Percentiles rank a stretch among this genome's conserved stretches.
phyloP scores from a whole-genome alignment of 2,329 filamentous ascomycete genomes.

The Fusarium pseudonygamai region DNA sequence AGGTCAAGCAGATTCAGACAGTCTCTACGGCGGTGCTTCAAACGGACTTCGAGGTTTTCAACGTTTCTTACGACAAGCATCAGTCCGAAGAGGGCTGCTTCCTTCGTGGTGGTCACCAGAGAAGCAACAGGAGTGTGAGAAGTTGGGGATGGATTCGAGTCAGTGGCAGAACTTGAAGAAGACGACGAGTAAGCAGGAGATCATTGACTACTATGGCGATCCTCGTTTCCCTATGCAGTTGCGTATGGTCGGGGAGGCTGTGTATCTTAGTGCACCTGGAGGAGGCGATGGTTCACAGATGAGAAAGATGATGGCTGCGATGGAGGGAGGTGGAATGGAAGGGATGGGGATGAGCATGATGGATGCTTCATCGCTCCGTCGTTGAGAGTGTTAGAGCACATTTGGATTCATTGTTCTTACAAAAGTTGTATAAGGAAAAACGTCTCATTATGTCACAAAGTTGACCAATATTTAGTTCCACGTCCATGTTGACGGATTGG shows the following conservation, averaged over 20 bases:
- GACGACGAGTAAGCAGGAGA: constrained; percentile 46
- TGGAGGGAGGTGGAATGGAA: constrained; percentile 26
- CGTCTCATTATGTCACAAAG: not conserved
- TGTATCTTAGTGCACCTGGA: constrained; percentile 47
- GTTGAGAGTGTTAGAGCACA: not conserved
- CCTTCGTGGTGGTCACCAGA: constrained; percentile 56
- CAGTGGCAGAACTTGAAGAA: constrained; percentile 40
- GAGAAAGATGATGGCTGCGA: constrained; percentile 35
- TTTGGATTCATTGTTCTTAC: not conserved
- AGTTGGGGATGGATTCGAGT: constrained; percentile 42
- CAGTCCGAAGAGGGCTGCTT: constrained; percentile 45
- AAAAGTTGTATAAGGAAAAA: not conserved
- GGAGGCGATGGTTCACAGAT: constrained; percentile 42
- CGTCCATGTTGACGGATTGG: not conserved
- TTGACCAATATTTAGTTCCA: not conserved
- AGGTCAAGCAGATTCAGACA: constrained; percentile 40
- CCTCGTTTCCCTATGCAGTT: constrained; percentile 59
- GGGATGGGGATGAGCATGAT: not conserved
- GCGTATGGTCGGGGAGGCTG: constrained; percentile 56
- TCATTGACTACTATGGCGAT: constrained; percentile 56
- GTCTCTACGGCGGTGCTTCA: constrained; percentile 42
- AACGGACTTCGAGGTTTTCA: constrained; percentile 47
- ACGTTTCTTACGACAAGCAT: constrained; percentile 47
- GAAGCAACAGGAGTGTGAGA: constrained; percentile 52
- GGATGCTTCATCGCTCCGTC: not conserved